Percentiles rank a stretch among this genome's conserved stretches.
Evolutionary conservation across 345 rosid species (phyloP).

Genomic region (Tarenaya hassleriana): DNA sequence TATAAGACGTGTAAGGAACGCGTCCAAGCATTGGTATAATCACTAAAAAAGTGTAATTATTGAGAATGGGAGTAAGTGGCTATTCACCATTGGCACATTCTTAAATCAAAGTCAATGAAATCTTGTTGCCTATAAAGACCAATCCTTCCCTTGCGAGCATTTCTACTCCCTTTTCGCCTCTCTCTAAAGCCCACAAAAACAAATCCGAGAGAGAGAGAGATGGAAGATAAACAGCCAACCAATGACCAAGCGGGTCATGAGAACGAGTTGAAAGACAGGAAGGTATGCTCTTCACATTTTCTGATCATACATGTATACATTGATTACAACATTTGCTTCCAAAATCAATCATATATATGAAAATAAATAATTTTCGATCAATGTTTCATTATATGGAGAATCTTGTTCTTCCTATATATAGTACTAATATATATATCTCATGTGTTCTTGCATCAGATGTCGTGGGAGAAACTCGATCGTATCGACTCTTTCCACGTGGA

Average conservation of each 20-base stretch:
- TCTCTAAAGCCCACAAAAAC: background rate
- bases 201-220: conserved; percentile 1
- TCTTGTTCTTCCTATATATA: background rate
- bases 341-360: background rate
- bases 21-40: conserved; percentile 19
- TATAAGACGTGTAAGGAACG: conserved; percentile 22
- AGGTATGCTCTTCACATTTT: conserved; percentile 9
- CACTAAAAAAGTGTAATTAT: background rate
- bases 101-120: conserved; percentile 8
- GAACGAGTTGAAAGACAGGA: conserved; percentile 19
- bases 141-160: no score
- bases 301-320: background rate
- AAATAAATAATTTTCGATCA: background rate
- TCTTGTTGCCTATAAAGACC: conserved; percentile 15
- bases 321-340: background rate
- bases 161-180: background rate
- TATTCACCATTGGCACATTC: background rate
- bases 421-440: background rate
- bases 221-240: conserved; percentile 7
- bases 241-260: conserved; percentile 15
- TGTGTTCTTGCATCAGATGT: no score
- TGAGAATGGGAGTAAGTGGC: background rate
- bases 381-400: background rate
- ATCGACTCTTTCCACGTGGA: conserved; percentile 69
- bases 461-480: conserved; percentile 69